phyloP scores from a whole-genome alignment of 2,329 filamentous ascomycete species.

The Parasarocladium wereldwijsianum region DNA sequence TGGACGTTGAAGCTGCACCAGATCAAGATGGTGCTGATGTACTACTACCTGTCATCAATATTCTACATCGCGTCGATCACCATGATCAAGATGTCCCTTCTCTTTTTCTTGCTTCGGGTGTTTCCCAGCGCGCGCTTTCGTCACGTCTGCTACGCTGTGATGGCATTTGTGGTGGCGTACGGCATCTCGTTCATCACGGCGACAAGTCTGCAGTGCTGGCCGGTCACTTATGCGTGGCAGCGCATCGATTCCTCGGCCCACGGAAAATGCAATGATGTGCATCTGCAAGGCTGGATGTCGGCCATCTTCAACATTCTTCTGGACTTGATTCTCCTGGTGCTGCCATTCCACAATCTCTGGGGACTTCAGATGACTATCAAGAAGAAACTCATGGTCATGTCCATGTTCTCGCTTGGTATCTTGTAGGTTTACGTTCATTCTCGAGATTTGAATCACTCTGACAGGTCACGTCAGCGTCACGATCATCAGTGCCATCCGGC shows the following conservation, averaged over 20 bases:
- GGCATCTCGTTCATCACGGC: constrained; percentile 22
- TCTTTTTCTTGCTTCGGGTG: constrained; percentile 33
- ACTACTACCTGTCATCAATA: constrained; percentile 19
- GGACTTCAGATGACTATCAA: constrained; percentile 20
- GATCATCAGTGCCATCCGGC: constrained; percentile 10
- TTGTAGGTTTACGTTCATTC: constrained; percentile 13
- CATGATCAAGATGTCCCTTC: constrained; percentile 28
- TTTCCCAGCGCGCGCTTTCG: constrained; percentile 22
- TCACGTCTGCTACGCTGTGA: constrained; percentile 19
- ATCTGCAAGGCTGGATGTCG: constrained; percentile 30
- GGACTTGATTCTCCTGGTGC: constrained; percentile 29
- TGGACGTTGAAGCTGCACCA: constrained; percentile 28
- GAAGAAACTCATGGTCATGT: constrained; percentile 24
- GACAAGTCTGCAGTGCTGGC: constrained; percentile 30
- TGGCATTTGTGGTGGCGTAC: constrained; percentile 18
- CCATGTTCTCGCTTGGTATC: constrained; percentile 28
- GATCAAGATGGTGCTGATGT: constrained; percentile 25
- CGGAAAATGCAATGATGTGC: constrained; percentile 31
- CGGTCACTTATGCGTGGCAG: constrained; percentile 32
- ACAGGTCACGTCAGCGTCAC: constrained; percentile 8
- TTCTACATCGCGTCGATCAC: constrained; percentile 25
- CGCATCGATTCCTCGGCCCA: constrained; percentile 27
- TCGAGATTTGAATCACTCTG: background rate
- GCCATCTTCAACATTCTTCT: constrained; percentile 31
- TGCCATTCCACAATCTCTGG: constrained; percentile 25